These are phyloP conservation scores for Bromus sterilis DNA, from an alignment of 176 grass and related monocot species.

Conservation along the genomic window DNA sequence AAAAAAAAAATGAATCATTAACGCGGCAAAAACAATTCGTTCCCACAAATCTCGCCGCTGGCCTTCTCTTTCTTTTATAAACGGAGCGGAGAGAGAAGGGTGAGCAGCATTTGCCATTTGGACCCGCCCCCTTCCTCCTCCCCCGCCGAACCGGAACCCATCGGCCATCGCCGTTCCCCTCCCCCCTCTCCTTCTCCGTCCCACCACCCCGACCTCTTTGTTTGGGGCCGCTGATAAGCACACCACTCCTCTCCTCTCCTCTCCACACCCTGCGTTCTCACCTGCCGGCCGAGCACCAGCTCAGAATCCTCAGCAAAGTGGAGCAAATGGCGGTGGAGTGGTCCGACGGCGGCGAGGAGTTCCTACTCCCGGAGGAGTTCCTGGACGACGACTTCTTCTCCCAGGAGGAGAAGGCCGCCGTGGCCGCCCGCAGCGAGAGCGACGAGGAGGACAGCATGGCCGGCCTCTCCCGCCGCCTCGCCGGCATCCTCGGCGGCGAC, in stretches of 20 bases:
- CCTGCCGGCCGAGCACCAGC: background rate
- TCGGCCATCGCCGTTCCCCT: constrained; percentile 14
- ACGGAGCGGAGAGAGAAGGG: background rate
- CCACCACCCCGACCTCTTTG: constrained; percentile 2
- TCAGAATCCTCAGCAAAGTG: no score
- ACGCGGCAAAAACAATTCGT: background rate
- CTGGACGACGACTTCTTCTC: constrained; percentile 70
- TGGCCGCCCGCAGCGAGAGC: constrained; percentile 46
- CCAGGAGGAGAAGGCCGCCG: constrained; percentile 60
- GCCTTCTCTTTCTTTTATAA: constrained; percentile 31
- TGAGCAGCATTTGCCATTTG: background rate
- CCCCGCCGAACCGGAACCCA: background rate
- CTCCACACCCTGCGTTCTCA: constrained; percentile 9
- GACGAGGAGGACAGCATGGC: constrained; percentile 54
- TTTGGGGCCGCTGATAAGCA: constrained; percentile 17
- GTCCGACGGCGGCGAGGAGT: constrained; percentile 39
- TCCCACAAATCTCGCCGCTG: background rate
- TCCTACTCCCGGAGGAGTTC: constrained; percentile 60
- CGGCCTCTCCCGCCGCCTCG: constrained; percentile 24
- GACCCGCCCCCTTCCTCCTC: no score
- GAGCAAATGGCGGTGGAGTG: constrained; percentile 47
- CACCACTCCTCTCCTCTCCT: background rate
- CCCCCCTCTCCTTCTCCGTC: background rate
- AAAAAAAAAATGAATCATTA: background rate
- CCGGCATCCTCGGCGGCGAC: background rate